These are phyloP conservation scores for Hypoxylon cercidicola DNA, from an alignment of 495 filamentous ascomycete genomes.

Conservation along the genomic window DNA sequence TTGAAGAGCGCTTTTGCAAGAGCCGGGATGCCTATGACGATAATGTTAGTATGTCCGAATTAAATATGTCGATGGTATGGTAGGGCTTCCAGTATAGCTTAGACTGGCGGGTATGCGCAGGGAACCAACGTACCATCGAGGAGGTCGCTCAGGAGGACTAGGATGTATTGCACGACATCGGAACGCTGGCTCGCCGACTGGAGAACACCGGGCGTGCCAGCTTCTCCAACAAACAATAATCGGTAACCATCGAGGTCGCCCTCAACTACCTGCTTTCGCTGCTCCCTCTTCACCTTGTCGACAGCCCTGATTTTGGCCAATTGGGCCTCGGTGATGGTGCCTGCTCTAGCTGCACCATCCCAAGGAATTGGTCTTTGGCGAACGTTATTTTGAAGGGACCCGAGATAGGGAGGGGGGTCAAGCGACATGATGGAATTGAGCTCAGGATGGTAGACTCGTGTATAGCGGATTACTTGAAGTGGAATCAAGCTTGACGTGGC, in stretches of 20 bases:
- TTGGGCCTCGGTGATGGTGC: conserved; percentile 93
- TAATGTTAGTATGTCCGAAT: conserved; percentile 25
- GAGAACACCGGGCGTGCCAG: conserved; percentile 77
- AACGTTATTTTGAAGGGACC: conserved; percentile 93
- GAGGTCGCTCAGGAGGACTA: conserved; percentile 88
- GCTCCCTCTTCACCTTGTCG: conserved; percentile 91
- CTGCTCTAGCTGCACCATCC: conserved; percentile 95
- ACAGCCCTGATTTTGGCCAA: conserved; percentile 96
- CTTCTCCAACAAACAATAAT: conserved; percentile 77
- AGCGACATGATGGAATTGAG: conserved; percentile 73
- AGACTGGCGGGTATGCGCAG: not conserved
- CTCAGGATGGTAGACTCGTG: conserved; percentile 6
- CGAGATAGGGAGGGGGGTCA: conserved; percentile 89
- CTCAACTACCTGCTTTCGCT: conserved; percentile 80
- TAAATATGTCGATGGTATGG: conserved; percentile 5
- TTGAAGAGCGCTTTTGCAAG: conserved; percentile 79
- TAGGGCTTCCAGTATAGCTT: conserved; percentile 1
- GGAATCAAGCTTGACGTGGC: conserved; percentile 24
- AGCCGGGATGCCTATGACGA: conserved; percentile 74
- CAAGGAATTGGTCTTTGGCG: conserved; percentile 93
- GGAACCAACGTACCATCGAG: conserved; percentile 72
- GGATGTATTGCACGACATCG: conserved; percentile 93
- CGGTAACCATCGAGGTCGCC: conserved; percentile 80
- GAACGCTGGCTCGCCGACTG: conserved; percentile 79
- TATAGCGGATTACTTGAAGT: conserved; percentile 10